Evolutionary conservation across 768 basidiomycete genomes (phyloP).

Genomic region (Cantharellus cinnabarinus): DNA sequence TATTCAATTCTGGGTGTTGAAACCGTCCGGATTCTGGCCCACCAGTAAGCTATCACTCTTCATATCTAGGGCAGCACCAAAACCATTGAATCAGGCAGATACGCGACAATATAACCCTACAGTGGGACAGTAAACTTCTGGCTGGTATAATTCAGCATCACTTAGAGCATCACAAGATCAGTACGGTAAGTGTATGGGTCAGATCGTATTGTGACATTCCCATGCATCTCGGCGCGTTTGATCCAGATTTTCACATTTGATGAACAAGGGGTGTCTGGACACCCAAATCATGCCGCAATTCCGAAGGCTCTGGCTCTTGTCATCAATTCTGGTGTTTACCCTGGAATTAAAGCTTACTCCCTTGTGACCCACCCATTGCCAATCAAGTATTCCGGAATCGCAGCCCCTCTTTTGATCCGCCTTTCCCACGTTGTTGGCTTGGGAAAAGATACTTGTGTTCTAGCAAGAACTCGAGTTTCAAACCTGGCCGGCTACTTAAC

Average conservation of each 20-base stretch:
- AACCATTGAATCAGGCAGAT: conserved; percentile 23
- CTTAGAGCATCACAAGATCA: conserved; percentile 36
- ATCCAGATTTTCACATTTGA: conserved; percentile 76
- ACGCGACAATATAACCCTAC: conserved; percentile 48
- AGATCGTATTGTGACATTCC: neutral
- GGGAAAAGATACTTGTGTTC: conserved; percentile 13
- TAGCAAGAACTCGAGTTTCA: conserved; percentile 19
- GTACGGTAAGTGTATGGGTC: conserved; percentile 27
- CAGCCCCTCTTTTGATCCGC: neutral
- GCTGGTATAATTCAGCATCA: conserved; percentile 38
- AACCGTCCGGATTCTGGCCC: conserved; percentile 35
- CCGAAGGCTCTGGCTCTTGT: conserved; percentile 31
- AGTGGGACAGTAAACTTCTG: conserved; percentile 44
- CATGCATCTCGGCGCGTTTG: neutral
- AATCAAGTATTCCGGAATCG: conserved; percentile 33
- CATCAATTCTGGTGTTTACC: neutral
- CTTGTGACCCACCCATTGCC: conserved; percentile 36
- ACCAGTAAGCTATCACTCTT: conserved; percentile 33
- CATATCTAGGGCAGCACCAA: neutral
- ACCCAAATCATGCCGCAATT: conserved; percentile 74
- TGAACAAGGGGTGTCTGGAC: conserved; percentile 47
- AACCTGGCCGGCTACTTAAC: conserved; percentile 33
- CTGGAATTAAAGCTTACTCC: conserved; percentile 27
- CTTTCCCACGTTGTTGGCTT: neutral
- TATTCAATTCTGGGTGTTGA: conserved; percentile 48